Percentiles rank a stretch among this genome's conserved stretches.
phyloP scores from a whole-genome alignment of 768 basidiomycete species.

The Rhodotorula babjevae region DNA sequence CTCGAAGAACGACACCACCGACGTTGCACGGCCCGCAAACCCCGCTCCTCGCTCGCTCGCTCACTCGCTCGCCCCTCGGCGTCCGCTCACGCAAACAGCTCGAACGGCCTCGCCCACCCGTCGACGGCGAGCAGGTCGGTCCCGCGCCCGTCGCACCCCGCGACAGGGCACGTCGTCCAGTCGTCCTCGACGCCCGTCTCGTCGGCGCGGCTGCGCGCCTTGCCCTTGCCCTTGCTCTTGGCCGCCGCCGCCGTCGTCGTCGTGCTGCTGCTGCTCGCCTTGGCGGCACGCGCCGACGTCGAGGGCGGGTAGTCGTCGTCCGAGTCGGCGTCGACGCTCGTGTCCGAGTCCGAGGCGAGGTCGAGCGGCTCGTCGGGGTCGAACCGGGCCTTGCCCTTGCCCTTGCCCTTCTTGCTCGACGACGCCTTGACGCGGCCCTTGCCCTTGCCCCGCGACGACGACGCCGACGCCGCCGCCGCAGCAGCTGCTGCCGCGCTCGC shows the following conservation, averaged over 20 bases:
- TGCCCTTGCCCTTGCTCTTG: slow-evolving; percentile 16
- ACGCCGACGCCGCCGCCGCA: neutral
- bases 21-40: too few relatives aligned
- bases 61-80: neutral
- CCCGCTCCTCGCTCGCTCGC: neutral
- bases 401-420: slow-evolving; percentile 9
- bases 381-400: slow-evolving; percentile 19
- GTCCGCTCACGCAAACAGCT: slow-evolving; percentile 12
- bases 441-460: slow-evolving; percentile 1
- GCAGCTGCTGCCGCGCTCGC: neutral
- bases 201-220: slow-evolving; percentile 6
- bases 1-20: too few relatives aligned
- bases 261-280: neutral
- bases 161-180: slow-evolving; percentile 33
- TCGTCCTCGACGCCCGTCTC: slow-evolving; percentile 29
- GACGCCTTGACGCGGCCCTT: neutral
- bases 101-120: slow-evolving; percentile 18
- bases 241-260: neutral
- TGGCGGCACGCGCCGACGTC: neutral
- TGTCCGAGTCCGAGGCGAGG: too few relatives aligned
- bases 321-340: too few relatives aligned
- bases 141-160: slow-evolving; percentile 7
- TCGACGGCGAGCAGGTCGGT: slow-evolving; percentile 15
- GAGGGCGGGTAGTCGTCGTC: too few relatives aligned
- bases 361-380: slow-evolving; percentile 4